Percentiles rank a stretch among this genome's conserved stretches.
phyloP scores from a whole-genome alignment of 148 eudicot genomes.

The Silene latifolia region DNA sequence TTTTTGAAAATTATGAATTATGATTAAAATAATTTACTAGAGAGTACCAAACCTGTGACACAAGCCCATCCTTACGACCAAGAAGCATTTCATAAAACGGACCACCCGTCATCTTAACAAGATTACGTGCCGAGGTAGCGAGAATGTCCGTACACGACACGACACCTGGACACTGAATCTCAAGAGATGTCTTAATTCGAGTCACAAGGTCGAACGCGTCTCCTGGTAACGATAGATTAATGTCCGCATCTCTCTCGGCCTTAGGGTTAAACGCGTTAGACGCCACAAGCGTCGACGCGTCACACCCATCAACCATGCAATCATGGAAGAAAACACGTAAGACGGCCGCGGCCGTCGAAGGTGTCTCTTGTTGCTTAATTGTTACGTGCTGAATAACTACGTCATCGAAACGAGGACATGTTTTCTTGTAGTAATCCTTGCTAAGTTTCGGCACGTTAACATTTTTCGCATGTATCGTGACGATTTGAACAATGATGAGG shows the following conservation, averaged over 20 bases:
- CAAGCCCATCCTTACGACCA: constrained; percentile 57
- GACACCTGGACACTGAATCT: constrained; percentile 56
- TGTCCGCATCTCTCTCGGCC: constrained; percentile 55
- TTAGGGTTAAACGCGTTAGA: constrained; percentile 45
- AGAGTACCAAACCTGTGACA: constrained; percentile 30
- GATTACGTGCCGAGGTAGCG: constrained; percentile 47
- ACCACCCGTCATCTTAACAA: constrained; percentile 66
- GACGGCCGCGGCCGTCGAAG: constrained; percentile 49
- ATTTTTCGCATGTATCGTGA: not conserved
- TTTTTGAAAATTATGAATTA: too few species aligned
- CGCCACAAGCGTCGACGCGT: constrained; percentile 46
- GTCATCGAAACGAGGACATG: constrained; percentile 42
- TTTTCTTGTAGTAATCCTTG: constrained; percentile 42
- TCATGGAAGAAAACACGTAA: constrained; percentile 68
- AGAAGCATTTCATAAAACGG: constrained; percentile 48
- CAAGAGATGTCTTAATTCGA: constrained; percentile 56
- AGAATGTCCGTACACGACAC: constrained; percentile 77
- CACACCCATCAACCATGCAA: constrained; percentile 62
- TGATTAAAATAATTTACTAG: not conserved
- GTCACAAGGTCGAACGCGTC: constrained; percentile 65
- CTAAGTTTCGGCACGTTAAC: not conserved
- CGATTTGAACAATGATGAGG: constrained; percentile 11
- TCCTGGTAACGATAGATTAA: constrained; percentile 58
- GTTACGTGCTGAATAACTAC: constrained; percentile 28
- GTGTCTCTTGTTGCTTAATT: constrained; percentile 37